These are phyloP conservation scores for Cordyceps cicadae DNA, from an alignment of 2,329 filamentous ascomycete species.

Conservation along the genomic window DNA sequence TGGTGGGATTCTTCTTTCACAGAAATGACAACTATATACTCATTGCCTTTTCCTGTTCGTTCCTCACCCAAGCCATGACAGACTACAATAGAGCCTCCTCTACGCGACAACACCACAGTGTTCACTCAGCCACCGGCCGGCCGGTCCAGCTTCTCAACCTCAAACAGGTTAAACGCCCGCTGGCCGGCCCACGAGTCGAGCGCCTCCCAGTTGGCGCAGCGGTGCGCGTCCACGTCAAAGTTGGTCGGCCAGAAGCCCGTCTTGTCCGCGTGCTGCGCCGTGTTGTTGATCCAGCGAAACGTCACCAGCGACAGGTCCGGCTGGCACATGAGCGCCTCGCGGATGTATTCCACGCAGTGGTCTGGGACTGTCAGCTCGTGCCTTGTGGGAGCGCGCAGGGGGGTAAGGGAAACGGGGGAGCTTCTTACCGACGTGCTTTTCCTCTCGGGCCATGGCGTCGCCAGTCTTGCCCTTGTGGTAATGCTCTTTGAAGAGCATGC, in stretches of 20 bases:
- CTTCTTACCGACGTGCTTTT: conserved; percentile 1
- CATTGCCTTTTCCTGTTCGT: not conserved
- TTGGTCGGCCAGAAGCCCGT: not conserved
- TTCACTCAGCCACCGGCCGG: not conserved
- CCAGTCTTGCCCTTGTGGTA: conserved; percentile 2
- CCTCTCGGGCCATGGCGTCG: not conserved
- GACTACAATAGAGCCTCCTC: too few relatives aligned
- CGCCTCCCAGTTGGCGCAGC: conserved; percentile 5
- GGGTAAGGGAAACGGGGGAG: too few relatives aligned
- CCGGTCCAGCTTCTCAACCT: not conserved
- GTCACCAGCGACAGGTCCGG: conserved; percentile 4
- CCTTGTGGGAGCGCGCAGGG: too few relatives aligned
- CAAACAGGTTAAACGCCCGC: not conserved
- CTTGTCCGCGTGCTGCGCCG: conserved; percentile 5
- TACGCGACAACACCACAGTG: not conserved
- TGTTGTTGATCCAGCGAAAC: conserved; percentile 9
- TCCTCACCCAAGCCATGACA: too few relatives aligned
- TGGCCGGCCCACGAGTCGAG: not conserved
- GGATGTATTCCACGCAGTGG: conserved; percentile 7
- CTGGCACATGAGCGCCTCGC: conserved; percentile 7
- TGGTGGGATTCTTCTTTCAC: too few relatives aligned
- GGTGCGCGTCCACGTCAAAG: not conserved
- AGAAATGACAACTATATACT: not conserved
- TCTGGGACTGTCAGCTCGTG: not conserved
- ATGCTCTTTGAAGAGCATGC: conserved; percentile 1